These are phyloP conservation scores for Hemisphaericaspora lyxosophila DNA, from an alignment of 1,139 yeast genomes.

Conservation along the genomic window DNA sequence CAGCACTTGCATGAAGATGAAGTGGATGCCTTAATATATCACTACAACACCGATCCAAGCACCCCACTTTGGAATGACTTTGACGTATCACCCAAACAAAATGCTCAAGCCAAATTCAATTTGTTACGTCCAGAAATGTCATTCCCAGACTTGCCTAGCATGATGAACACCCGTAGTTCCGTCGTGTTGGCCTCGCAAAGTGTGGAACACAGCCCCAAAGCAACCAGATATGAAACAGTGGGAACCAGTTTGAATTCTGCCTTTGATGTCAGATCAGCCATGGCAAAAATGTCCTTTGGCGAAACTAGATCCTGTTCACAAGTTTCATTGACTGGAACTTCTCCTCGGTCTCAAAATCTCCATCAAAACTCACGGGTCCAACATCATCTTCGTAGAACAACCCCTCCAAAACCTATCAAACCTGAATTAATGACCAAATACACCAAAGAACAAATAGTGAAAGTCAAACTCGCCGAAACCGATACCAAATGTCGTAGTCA, in stretches of 20 bases:
- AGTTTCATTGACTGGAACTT: slow-evolving; percentile 1
- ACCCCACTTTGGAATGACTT: slow-evolving; percentile 3
- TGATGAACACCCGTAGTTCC: slow-evolving; percentile 5
- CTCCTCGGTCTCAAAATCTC: slow-evolving; percentile 3
- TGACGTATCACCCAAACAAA: slow-evolving; percentile 7
- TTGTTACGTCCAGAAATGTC: slow-evolving; percentile 5
- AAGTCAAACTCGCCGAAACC: slow-evolving; percentile 12
- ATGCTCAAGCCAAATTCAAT: neutral
- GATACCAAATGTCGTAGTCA: slow-evolving; percentile 13
- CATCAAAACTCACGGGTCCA: slow-evolving; percentile 3
- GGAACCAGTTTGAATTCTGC: slow-evolving; percentile 4
- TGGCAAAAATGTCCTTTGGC: slow-evolving; percentile 1
- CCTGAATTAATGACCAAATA: slow-evolving; percentile 9
- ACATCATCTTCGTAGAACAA: slow-evolving; percentile 4
- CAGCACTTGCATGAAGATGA: slow-evolving; percentile 2
- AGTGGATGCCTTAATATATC: slow-evolving; percentile 2
- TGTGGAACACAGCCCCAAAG: slow-evolving; percentile 6
- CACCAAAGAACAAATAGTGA: slow-evolving; percentile 7
- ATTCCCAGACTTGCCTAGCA: slow-evolving; percentile 6
- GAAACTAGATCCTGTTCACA: slow-evolving; percentile 2
- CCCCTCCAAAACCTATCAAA: slow-evolving; percentile 6
- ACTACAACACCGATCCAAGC: slow-evolving; percentile 5
- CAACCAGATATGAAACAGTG: slow-evolving; percentile 2
- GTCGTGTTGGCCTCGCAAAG: slow-evolving; percentile 7
- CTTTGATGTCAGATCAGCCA: slow-evolving; percentile 4